Conservation (phyloP, 2,329 filamentous ascomycete genomes). For the Zymoseptoria crescenta region DNA sequence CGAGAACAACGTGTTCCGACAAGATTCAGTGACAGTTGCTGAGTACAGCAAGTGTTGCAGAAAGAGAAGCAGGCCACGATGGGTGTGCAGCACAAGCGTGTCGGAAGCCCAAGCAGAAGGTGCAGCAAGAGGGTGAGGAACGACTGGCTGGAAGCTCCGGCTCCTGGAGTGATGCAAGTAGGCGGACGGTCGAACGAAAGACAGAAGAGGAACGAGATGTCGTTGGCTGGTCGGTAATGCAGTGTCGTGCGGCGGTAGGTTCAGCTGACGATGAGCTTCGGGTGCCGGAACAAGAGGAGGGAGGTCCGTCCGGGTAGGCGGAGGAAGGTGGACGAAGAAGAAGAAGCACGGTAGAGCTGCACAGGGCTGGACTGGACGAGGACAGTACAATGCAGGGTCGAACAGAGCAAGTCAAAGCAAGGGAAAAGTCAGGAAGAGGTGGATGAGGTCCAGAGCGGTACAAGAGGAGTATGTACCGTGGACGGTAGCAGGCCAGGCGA, state of each 20-base stretch:
- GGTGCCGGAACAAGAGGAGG: not conserved
- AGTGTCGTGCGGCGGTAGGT: constrained; percentile 1
- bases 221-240: constrained; percentile 8
- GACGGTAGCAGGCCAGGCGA: not conserved
- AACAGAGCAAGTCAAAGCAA: not conserved
- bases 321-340: not conserved
- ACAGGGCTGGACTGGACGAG: too few relatives aligned
- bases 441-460: not conserved
- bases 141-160: constrained; percentile 2
- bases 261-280: not conserved
- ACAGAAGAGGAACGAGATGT: not conserved
- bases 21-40: not conserved
- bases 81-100: constrained; percentile 1
- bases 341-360: too few relatives aligned
- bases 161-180: constrained; percentile 2
- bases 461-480: not conserved
- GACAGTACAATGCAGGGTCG: not conserved
- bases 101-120: not conserved
- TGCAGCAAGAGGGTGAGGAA: constrained; percentile 4
- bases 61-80: not conserved
- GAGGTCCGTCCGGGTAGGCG: not conserved
- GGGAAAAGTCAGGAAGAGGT: not conserved
- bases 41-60: not conserved
- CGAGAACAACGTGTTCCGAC: not conserved
- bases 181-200: constrained; percentile 1